phyloP scores from a whole-genome alignment of 2,329 filamentous ascomycete genomes.

The Beauveria sp. region DNA sequence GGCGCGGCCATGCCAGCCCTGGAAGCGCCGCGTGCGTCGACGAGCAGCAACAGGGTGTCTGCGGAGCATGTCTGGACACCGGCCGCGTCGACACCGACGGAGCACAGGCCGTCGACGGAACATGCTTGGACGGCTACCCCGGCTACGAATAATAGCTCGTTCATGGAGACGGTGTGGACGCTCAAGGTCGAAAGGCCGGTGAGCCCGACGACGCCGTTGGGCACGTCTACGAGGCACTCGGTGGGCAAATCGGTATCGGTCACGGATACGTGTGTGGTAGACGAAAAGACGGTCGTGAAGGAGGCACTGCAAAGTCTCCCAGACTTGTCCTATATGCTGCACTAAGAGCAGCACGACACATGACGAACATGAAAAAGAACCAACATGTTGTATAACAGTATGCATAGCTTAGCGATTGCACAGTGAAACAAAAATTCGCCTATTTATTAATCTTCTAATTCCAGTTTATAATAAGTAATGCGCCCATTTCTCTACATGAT shows the following conservation, averaged over 20 bases:
- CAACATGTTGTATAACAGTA: conserved; percentile 4
- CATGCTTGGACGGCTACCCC: not conserved
- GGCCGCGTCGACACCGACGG: not conserved
- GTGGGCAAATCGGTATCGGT: not conserved
- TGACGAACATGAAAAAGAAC: not conserved
- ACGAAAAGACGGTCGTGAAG: not conserved
- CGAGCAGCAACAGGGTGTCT: not conserved
- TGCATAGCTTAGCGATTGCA: not conserved
- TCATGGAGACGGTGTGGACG: not conserved
- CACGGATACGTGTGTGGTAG: not conserved
- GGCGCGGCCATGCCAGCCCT: not conserved
- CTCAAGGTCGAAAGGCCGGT: not conserved
- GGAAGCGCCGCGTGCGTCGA: not conserved
- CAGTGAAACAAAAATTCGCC: not conserved
- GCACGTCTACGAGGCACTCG: not conserved
- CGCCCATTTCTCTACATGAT: not conserved
- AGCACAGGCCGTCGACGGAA: not conserved
- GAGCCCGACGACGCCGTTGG: not conserved
- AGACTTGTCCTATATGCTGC: conserved; percentile 13
- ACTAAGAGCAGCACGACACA: not conserved
- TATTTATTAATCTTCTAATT: not conserved
- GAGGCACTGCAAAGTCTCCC: conserved; percentile 6
- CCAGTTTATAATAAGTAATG: not conserved
- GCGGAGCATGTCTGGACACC: not conserved
- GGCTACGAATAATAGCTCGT: not conserved